Percentiles rank a stretch among this genome's conserved stretches.
Conservation (phyloP, 495 filamentous ascomycete genomes). For the Entonaema liquescens region DNA sequence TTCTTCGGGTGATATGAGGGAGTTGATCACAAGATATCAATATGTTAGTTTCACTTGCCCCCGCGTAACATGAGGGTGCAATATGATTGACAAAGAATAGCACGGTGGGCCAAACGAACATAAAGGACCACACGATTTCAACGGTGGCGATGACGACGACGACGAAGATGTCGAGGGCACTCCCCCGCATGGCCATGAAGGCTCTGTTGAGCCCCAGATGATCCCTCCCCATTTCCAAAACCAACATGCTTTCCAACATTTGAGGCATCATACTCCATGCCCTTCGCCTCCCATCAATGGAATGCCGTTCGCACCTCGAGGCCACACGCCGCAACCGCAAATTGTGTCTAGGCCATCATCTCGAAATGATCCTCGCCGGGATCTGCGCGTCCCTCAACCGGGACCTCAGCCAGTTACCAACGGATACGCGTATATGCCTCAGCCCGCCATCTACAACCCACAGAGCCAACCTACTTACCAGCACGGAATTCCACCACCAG, state of each 20-base stretch:
- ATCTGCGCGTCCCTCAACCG: conserved; percentile 73
- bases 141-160: conserved; percentile 81
- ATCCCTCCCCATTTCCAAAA: conserved; percentile 80
- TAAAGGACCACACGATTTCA: conserved; percentile 94
- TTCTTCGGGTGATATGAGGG: conserved; percentile 91
- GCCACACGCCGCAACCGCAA: conserved; percentile 82
- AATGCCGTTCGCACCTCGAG: conserved; percentile 70
- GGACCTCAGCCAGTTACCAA: conserved; percentile 68
- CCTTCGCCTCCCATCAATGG: conserved; percentile 93
- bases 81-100: conserved; percentile 59
- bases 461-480: conserved; percentile 63
- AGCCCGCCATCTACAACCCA: conserved; percentile 84
- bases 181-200: conserved; percentile 65
- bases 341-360: conserved; percentile 81
- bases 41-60: conserved; percentile 69
- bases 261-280: conserved; percentile 83
- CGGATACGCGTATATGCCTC: conserved; percentile 84
- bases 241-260: conserved; percentile 76
- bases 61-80: conserved; percentile 13
- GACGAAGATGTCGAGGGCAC: conserved; percentile 88
- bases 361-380: conserved; percentile 76
- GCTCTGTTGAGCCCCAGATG: conserved; percentile 61
- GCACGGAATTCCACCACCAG: conserved; percentile 58
- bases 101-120: conserved; percentile 93
- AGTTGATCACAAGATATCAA: conserved; percentile 85